Evolutionary conservation across 1,284 basidiomycete species (phyloP).

Genomic region (Ceratobasidium sp.): DNA sequence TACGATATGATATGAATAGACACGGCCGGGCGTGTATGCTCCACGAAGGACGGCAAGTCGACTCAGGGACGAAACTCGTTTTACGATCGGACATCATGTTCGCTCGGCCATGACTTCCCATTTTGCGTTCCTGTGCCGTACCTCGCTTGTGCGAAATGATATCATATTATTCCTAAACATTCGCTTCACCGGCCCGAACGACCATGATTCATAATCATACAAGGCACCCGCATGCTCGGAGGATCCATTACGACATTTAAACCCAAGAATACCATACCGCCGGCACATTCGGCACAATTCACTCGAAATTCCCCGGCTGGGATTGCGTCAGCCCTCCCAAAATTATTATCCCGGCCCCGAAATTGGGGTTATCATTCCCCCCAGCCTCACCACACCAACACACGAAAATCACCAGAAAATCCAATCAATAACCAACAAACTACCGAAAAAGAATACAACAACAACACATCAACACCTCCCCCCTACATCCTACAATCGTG

Average conservation of each 20-base stretch:
- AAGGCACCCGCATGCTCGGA: too few relatives aligned
- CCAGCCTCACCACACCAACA: too few relatives aligned
- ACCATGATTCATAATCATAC: background rate
- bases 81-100: conserved; percentile 84
- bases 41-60: conserved; percentile 80
- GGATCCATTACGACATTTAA: too few relatives aligned
- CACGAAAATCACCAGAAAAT: conserved; percentile 1
- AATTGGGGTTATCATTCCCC: too few relatives aligned
- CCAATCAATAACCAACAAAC: conserved; percentile 9
- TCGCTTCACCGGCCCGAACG: too few relatives aligned
- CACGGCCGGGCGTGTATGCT: conserved; percentile 81
- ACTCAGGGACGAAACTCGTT: conserved; percentile 79
- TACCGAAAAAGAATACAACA: background rate
- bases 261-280: background rate
- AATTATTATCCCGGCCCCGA: background rate
- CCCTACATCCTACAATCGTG: background rate
- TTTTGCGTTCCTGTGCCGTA: background rate
- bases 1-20: conserved; percentile 57
- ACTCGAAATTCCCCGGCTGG: background rate
- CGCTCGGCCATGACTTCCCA: conserved; percentile 3
- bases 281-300: background rate
- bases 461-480: background rate
- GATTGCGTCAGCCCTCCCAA: background rate
- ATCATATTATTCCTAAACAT: background rate
- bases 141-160: background rate